Conservation (phyloP, 805 yeast species). For the Saturnispora halmiae region DNA sequence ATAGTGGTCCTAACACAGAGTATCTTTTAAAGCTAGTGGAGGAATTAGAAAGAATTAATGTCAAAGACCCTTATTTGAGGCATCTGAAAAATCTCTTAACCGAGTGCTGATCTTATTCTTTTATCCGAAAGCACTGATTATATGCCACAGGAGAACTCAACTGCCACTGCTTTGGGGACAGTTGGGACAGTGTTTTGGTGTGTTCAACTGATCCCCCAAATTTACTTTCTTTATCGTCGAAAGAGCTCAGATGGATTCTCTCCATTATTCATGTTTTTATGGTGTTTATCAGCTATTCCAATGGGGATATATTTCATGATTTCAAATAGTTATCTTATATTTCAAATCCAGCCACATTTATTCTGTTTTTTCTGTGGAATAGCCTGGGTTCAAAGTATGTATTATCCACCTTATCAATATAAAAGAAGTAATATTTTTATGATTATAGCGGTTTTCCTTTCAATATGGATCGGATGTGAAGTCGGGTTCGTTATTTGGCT, state of each 20-base stretch:
- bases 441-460: conserved; percentile 31
- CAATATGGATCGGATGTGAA: conserved; percentile 50
- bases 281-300: conserved; percentile 73
- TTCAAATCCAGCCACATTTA: conserved; percentile 80
- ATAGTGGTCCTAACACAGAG: conserved; percentile 73
- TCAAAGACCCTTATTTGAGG: conserved; percentile 36
- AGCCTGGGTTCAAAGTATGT: conserved; percentile 56
- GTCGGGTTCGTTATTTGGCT: conserved; percentile 66
- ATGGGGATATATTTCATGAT: conserved; percentile 77
- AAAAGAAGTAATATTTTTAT: conserved; percentile 30
- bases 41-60: conserved; percentile 37
- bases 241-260: conserved; percentile 91
- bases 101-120: not conserved
- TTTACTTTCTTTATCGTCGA: conserved; percentile 52
- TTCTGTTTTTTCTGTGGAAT: conserved; percentile 62
- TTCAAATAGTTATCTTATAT: conserved; percentile 61
- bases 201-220: conserved; percentile 75
- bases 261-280: conserved; percentile 78
- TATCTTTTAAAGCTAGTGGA: conserved; percentile 49
- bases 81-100: conserved; percentile 17
- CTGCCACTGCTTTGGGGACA: conserved; percentile 73
- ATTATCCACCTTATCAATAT: conserved; percentile 58
- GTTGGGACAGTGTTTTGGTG: conserved; percentile 93
- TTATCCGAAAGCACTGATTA: not conserved
- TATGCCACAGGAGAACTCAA: conserved; percentile 27